Conservation (phyloP, 1,284 basidiomycete genomes). For the Ceratobasidium sp. region DNA sequence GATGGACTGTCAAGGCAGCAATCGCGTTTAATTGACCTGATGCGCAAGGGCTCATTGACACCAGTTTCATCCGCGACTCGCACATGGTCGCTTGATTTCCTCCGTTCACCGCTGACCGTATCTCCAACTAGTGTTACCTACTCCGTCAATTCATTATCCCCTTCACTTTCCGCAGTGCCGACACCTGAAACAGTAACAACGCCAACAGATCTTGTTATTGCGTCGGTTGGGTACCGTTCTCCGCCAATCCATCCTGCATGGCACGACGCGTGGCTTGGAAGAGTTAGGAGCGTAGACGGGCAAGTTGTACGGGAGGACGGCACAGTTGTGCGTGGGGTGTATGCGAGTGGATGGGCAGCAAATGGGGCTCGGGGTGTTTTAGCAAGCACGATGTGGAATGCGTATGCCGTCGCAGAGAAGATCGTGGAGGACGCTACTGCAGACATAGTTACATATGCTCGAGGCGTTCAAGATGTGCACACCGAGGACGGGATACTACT, state of each 20-base stretch:
- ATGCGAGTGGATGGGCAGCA: conserved; percentile 94
- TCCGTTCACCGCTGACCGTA: conserved; percentile 74
- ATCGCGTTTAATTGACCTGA: conserved; percentile 73
- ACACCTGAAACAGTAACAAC: conserved; percentile 71
- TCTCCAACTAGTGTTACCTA: conserved; percentile 46
- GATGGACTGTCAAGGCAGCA: conserved; percentile 72
- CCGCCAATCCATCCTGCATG: conserved; percentile 55
- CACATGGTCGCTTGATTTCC: conserved; percentile 86
- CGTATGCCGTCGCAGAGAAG: conserved; percentile 81
- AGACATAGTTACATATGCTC: conserved; percentile 49
- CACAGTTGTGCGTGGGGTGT: conserved; percentile 57
- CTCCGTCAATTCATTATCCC: conserved; percentile 67
- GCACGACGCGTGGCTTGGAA: conserved; percentile 68
- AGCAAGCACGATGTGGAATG: conserved; percentile 94
- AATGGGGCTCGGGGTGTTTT: conserved; percentile 93
- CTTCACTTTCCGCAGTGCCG: conserved; percentile 65
- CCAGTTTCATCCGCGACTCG: conserved; percentile 62
- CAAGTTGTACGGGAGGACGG: conserved; percentile 54
- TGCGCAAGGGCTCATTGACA: conserved; percentile 73
- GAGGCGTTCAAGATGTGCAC: conserved; percentile 60
- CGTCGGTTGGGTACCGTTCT: conserved; percentile 88
- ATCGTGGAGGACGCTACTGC: conserved; percentile 68
- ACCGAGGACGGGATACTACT: conserved; percentile 59
- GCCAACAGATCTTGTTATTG: conserved; percentile 83
- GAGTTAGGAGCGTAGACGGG: conserved; percentile 65